phyloP scores from a whole-genome alignment of 768 basidiomycete genomes.

The Lactarius akahatsu region DNA sequence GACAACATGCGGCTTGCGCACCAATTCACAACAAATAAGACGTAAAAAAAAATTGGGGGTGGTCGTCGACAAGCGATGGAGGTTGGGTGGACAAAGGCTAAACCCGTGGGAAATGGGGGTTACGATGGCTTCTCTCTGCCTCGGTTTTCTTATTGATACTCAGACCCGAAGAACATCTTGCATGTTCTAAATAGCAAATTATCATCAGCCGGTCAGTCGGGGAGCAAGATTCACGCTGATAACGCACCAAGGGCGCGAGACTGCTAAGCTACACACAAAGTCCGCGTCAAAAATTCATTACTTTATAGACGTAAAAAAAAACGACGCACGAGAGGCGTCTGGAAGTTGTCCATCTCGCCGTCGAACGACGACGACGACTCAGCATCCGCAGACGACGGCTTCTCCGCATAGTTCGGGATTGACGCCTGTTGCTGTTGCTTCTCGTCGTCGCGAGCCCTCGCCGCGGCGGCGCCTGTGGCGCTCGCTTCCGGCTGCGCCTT shows the following conservation, averaged over 20 bases:
- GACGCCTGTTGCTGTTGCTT: not conserved
- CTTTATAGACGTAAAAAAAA: slow-evolving; percentile 9
- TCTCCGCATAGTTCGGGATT: not conserved
- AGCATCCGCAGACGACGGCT: slow-evolving; percentile 6
- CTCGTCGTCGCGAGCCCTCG: not conserved
- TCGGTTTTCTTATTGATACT: not conserved
- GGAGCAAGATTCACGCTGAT: not conserved
- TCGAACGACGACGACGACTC: not conserved
- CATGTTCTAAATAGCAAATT: slow-evolving; percentile 16
- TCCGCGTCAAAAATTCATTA: not conserved
- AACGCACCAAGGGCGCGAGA: slow-evolving; percentile 23
- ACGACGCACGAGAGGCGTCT: slow-evolving; percentile 25
- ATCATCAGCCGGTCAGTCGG: not conserved
- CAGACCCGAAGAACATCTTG: slow-evolving; percentile 18
- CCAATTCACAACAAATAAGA: not conserved
- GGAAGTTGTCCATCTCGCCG: slow-evolving; percentile 28
- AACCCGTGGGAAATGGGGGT: no score
- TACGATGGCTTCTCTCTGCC: not conserved
- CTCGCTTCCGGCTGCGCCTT: not conserved
- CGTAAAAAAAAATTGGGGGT: not conserved
- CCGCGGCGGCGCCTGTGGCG: not conserved
- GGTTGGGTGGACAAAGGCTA: no score
- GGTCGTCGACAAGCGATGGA: not conserved
- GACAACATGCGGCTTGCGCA: not conserved
- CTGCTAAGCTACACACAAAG: slow-evolving; percentile 23